Evolutionary conservation across 208 protist genomes (phyloP).

Genomic region (Acanthamoeba triangularis): DNA sequence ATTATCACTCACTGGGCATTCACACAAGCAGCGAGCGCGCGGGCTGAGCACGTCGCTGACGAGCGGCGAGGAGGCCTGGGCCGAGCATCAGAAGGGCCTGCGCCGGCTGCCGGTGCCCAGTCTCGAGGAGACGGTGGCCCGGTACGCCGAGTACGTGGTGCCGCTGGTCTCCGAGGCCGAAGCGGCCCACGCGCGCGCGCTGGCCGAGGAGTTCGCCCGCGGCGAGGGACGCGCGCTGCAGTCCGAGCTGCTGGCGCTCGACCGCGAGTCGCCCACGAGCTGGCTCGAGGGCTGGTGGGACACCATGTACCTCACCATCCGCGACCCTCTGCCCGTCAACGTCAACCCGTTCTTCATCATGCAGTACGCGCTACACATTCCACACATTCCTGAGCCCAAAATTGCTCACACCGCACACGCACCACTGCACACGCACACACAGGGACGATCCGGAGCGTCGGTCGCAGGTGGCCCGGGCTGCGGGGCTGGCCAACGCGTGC

Average conservation of each 20-base stretch:
- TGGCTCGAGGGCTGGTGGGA: conserved; percentile 77
- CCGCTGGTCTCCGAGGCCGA: conserved; percentile 63
- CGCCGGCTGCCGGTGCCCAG: conserved; percentile 69
- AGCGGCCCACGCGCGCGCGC: not conserved
- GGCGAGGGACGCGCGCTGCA: conserved; percentile 65
- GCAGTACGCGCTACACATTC: conserved; percentile 13
- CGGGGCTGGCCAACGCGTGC: not conserved
- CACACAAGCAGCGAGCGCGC: not conserved
- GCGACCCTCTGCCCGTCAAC: conserved; percentile 66
- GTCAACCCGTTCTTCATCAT: conserved; percentile 74
- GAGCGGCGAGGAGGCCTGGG: not conserved
- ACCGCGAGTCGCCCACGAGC: conserved; percentile 25
- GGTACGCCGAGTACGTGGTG: conserved; percentile 44
- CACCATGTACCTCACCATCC: not conserved
- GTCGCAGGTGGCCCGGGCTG: conserved; percentile 21
- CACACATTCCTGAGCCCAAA: not conserved
- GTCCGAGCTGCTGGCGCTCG: not conserved
- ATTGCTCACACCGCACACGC: too few species aligned
- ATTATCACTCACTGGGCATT: not conserved
- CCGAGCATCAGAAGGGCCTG: conserved; percentile 15
- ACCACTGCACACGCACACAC: too few species aligned
- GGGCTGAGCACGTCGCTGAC: not conserved
- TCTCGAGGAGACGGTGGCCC: conserved; percentile 53
- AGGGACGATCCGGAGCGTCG: not conserved
- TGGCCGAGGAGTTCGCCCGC: conserved; percentile 31